Conservation (phyloP, 2,329 filamentous ascomycete genomes). For the Calonectria pteridis region DNA sequence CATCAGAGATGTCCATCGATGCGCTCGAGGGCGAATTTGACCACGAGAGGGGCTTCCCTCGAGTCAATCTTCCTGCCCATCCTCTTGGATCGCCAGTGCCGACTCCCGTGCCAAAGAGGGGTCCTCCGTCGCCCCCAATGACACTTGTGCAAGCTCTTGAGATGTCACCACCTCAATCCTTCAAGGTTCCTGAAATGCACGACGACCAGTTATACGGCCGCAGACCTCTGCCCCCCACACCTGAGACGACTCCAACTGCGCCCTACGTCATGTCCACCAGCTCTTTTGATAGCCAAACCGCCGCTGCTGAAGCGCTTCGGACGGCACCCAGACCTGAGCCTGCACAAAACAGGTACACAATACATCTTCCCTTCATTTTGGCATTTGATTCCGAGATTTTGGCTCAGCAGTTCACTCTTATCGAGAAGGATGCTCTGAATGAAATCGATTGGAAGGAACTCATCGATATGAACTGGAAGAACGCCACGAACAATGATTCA, state of each 20-base stretch:
- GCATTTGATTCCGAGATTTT: constrained; percentile 84
- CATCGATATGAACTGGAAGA: constrained; percentile 86
- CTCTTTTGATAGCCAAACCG: constrained; percentile 39
- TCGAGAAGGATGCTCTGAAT: constrained; percentile 87
- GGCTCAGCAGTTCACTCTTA: constrained; percentile 86
- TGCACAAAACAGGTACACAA: constrained; percentile 56
- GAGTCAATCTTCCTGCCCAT: constrained; percentile 49
- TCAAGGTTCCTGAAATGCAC: constrained; percentile 41
- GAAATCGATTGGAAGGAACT: constrained; percentile 92
- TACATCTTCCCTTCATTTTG: constrained; percentile 83
- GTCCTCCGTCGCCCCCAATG: constrained; percentile 46
- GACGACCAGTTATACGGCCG: constrained; percentile 41
- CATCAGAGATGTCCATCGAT: constrained; percentile 72
- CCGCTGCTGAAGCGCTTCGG: constrained; percentile 52
- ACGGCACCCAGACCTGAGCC: constrained; percentile 50
- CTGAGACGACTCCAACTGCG: constrained; percentile 61
- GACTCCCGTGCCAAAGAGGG: constrained; percentile 46
- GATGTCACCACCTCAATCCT: constrained; percentile 41
- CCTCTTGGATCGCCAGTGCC: constrained; percentile 49
- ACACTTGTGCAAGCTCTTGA: constrained; percentile 44
- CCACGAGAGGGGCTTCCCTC: constrained; percentile 34
- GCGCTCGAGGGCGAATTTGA: constrained; percentile 57
- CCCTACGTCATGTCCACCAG: constrained; percentile 48
- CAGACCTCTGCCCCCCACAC: constrained; percentile 54
- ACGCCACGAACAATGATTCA: constrained; percentile 72